Conservation (phyloP, 2,329 filamentous ascomycete genomes). For the Verticillium zaregamsianum region DNA sequence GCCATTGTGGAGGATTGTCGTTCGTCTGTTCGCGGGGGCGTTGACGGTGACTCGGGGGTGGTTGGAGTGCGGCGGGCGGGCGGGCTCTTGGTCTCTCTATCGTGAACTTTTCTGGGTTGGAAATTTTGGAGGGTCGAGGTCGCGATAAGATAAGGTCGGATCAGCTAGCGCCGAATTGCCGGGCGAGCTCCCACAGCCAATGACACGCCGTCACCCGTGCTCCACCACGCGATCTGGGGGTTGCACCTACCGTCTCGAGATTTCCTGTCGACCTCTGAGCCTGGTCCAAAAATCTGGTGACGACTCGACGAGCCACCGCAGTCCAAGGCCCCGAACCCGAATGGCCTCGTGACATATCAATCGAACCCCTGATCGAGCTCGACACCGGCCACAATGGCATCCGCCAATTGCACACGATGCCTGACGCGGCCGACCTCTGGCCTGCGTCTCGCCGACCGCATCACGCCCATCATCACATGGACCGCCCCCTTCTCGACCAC, state of each 20-base stretch:
- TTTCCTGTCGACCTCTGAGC: constrained; percentile 11
- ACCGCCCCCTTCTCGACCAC: constrained; percentile 39
- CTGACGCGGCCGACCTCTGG: constrained; percentile 30
- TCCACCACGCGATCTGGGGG: constrained; percentile 4
- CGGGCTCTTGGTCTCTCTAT: no score
- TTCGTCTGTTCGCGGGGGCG: constrained; percentile 3
- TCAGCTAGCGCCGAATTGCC: constrained; percentile 11
- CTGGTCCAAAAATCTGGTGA: constrained; percentile 10
- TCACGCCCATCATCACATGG: constrained; percentile 24
- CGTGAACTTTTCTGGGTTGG: constrained; percentile 13
- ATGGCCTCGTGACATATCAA: constrained; percentile 5
- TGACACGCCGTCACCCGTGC: neutral
- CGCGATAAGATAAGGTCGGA: constrained; percentile 7
- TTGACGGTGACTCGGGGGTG: constrained; percentile 1
- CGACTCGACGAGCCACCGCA: constrained; percentile 3
- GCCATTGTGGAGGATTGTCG: constrained; percentile 25
- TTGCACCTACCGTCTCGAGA: constrained; percentile 7
- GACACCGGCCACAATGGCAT: constrained; percentile 29
- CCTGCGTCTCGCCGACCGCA: constrained; percentile 26
- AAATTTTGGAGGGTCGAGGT: constrained; percentile 12
- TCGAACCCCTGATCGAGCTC: constrained; percentile 4
- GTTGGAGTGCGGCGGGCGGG: neutral
- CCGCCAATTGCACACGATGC: constrained; percentile 36
- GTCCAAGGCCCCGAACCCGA: constrained; percentile 6
- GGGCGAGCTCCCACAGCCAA: neutral